Evolutionary conservation across 176 grass and related monocot genomes (phyloP).

Genomic region (Dactylis glomerata): DNA sequence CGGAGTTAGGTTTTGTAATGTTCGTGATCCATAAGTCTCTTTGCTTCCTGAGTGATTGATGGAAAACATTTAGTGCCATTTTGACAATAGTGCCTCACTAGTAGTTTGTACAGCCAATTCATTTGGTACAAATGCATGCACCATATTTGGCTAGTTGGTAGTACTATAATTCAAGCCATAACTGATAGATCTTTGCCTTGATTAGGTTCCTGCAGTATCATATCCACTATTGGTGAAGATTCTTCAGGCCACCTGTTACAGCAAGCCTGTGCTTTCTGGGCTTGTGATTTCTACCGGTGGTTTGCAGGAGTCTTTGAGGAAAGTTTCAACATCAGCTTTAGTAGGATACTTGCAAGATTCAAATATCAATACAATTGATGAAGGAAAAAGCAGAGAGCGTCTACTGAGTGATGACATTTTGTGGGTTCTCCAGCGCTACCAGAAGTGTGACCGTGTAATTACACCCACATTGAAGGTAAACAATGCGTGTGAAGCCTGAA

Average conservation of each 20-base stretch:
- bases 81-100: conserved; percentile 17
- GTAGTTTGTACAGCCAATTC: background rate
- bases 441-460: conserved; percentile 82
- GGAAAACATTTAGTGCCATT: background rate
- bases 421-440: conserved; percentile 69
- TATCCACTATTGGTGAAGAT: conserved; percentile 89
- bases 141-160: conserved; percentile 8
- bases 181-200: conserved; percentile 10
- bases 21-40: background rate
- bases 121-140: conserved; percentile 1
- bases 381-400: conserved; percentile 53
- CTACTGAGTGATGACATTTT: conserved; percentile 66
- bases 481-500: background rate
- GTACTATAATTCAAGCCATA: background rate
- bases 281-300: conserved; percentile 95
- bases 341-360: conserved; percentile 73
- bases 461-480: conserved; percentile 84
- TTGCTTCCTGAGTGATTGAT: background rate
- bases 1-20: background rate
- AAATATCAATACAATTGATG: conserved; percentile 42
- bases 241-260: conserved; percentile 71
- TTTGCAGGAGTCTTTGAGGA: conserved; percentile 85
- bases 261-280: conserved; percentile 75
- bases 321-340: conserved; percentile 63
- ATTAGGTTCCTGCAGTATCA: conserved; percentile 71